A percentile compares a stretch with the other conserved stretches of the same genome.
phyloP scores from a whole-genome alignment of 192 early-diverging fungal genomes.

The Backusella sp. region DNA sequence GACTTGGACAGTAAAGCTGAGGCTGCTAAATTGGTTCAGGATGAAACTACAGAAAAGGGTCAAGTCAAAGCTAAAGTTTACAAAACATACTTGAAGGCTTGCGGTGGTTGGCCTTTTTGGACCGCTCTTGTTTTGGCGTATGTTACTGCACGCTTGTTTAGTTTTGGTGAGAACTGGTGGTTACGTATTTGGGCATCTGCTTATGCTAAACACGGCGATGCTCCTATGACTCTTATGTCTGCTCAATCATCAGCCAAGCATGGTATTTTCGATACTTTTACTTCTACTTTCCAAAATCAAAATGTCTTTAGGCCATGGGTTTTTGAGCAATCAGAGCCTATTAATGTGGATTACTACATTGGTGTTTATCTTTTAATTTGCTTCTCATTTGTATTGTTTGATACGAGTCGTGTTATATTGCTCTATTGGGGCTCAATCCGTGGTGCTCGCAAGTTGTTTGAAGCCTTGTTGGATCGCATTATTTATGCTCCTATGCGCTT shows the following conservation, averaged over 20 bases:
- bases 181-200: constrained; percentile 46
- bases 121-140: constrained; percentile 39
- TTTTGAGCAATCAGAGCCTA: neutral
- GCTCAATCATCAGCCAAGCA: neutral
- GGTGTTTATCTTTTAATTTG: constrained; percentile 55
- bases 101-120: constrained; percentile 58
- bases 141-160: constrained; percentile 36
- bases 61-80: constrained; percentile 73
- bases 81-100: constrained; percentile 64
- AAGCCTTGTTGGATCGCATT: constrained; percentile 48
- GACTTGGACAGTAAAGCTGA: neutral
- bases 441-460: constrained; percentile 55
- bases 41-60: constrained; percentile 41
- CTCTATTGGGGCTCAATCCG: constrained; percentile 48
- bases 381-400: constrained; percentile 41
- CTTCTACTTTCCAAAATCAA: neutral
- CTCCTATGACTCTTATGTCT: neutral
- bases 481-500: constrained; percentile 70
- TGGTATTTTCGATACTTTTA: constrained; percentile 5
- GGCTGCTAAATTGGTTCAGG: neutral
- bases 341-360: constrained; percentile 52
- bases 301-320: constrained; percentile 5
- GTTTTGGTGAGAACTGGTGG: constrained; percentile 48
- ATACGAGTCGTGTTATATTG: constrained; percentile 43
- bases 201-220: constrained; percentile 14